Evolutionary conservation across 768 basidiomycete genomes (phyloP), one percentile per base, ranked within the genome.

Genomic region (Lactarius hengduanensis): DNA sequence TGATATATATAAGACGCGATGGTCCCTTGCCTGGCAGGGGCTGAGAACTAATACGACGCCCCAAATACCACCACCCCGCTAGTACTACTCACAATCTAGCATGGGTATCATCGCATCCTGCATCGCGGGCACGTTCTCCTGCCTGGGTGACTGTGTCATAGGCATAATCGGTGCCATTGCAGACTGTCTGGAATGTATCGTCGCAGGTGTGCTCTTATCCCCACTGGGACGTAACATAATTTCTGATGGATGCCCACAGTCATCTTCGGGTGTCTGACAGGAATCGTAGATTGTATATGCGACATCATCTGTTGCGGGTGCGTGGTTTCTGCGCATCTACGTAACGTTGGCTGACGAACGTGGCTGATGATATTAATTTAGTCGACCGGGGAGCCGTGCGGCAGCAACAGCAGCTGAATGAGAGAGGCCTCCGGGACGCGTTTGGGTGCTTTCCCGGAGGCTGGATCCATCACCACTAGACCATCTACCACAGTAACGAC

Each of bases 131-230:
- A 61, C 47, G 15, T 76, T 83, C 65, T 72, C 70, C 61, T 83
- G 83, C 65, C 79, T 83, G 40, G 82, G 79, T 6, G 81, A 75
- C 20, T 72, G 73, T 13, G 73, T 84, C 55, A 79, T 81, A 74
- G 70, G 73, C 18, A 73, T 82, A 57, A 70, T 83, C 7, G 71
- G 69, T 16, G 61, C 72, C 26, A 78, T 84, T 43, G 80, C 78
- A 13, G 79, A 77, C 4, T 82, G 80, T 59, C 43, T 84, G 30
- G 81, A 82, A 72, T 82, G 82, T 62, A 79, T 84, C 22, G 74
- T 85, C 53, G 78, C 72, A 53, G 77, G 83, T 82, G 63, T 57
- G 60, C 38, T 20, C 18, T 20, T 11, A 9, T 34, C 15, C 41
- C 34, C 28, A 4, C 41, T 32, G 6, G 13, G 18, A 55, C 11